These are phyloP conservation scores for Pseudocercospora fijiensis DNA, from an alignment of 2,329 filamentous ascomycete species.

Conservation along the genomic window DNA sequence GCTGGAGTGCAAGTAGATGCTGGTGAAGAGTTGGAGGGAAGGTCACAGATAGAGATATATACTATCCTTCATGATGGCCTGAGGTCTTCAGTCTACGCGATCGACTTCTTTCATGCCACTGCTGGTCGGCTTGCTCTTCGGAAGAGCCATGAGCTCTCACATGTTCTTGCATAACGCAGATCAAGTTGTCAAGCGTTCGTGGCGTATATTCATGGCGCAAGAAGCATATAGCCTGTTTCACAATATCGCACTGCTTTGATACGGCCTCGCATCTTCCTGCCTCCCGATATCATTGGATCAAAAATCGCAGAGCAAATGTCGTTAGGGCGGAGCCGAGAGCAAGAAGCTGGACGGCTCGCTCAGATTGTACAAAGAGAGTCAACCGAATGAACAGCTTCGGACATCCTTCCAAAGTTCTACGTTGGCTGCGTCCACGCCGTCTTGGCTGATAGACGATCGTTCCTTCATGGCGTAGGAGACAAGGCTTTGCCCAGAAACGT, in stretches of 20 bases:
- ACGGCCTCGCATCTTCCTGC: neutral
- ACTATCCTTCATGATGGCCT: neutral
- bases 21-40: neutral
- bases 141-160: neutral
- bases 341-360: neutral
- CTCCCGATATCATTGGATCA: slow-evolving; percentile 10
- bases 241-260: neutral
- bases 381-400: slow-evolving; percentile 5
- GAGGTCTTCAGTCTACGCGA: neutral
- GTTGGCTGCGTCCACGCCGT: neutral
- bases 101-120: neutral
- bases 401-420: slow-evolving; percentile 12
- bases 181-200: neutral
- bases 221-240: slow-evolving; percentile 5
- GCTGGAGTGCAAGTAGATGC: neutral
- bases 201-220: neutral
- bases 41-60: neutral
- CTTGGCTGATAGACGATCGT: slow-evolving; percentile 17
- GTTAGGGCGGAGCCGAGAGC: slow-evolving; percentile 5
- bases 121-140: neutral
- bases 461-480: slow-evolving; percentile 13
- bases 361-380: neutral
- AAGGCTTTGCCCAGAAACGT: slow-evolving; percentile 8
- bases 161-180: neutral
- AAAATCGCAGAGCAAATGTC: slow-evolving; percentile 9